Percentiles rank a stretch among this genome's conserved stretches.
These are phyloP conservation scores for Reticulascus tulasneorum DNA, from an alignment of 2,329 filamentous ascomycete species.

Conservation along the genomic window DNA sequence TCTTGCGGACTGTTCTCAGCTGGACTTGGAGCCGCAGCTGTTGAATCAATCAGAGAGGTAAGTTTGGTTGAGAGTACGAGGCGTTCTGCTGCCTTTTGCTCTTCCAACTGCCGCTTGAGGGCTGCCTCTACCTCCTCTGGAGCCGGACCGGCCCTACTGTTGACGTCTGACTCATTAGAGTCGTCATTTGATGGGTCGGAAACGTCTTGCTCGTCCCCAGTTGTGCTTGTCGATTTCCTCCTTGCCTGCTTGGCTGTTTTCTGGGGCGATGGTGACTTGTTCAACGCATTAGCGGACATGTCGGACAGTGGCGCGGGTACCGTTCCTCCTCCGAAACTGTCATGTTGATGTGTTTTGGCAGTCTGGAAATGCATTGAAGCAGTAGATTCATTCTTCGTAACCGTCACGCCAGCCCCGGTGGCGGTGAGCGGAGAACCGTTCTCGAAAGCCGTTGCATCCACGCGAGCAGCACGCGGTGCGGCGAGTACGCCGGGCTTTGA, in stretches of 20 bases:
- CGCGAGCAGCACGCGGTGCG: conserved; percentile 24
- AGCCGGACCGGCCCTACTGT: background rate
- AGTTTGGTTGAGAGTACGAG: conserved; percentile 38
- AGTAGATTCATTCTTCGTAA: conserved; percentile 17
- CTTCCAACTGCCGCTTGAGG: conserved; percentile 7
- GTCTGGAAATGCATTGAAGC: conserved; percentile 37
- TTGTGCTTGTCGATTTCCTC: no score
- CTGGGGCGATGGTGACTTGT: conserved; percentile 33
- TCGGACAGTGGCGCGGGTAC: conserved; percentile 35
- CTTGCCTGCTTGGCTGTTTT: background rate
- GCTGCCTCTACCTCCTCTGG: conserved; percentile 16
- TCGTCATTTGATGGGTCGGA: no score
- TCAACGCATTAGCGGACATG: conserved; percentile 34
- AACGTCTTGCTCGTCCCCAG: no score
- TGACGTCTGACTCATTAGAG: no score
- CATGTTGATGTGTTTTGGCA: conserved; percentile 32
- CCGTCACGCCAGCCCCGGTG: background rate
- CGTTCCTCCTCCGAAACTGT: conserved; percentile 21
- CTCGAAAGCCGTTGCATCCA: conserved; percentile 38
- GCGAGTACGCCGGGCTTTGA: no score
- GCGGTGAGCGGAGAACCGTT: conserved; percentile 19
- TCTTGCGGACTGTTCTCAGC: conserved; percentile 10
- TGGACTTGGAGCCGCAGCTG: no score
- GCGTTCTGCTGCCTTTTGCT: conserved; percentile 30
- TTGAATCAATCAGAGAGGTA: conserved; percentile 36